A percentile compares a stretch with the other conserved stretches of the same genome.
These are phyloP conservation scores for Phaffia rhodozyma DNA, from an alignment of 1,284 basidiomycete species.

Conservation along the genomic window DNA sequence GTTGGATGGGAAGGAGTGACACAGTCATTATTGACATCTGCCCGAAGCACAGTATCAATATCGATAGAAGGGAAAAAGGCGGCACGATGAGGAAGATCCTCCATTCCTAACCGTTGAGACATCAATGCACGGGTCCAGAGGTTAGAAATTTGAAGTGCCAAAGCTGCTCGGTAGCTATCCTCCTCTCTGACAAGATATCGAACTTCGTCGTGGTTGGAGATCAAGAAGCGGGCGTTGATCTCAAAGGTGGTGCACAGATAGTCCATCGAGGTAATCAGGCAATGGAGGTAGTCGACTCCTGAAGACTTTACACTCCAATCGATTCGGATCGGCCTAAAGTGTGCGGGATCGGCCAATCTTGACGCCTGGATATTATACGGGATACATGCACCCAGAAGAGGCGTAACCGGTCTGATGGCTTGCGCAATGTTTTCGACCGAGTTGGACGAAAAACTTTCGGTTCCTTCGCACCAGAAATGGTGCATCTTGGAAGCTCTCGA, in stretches of 20 bases:
- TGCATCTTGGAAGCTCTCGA: constrained; percentile 46
- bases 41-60: constrained; percentile 77
- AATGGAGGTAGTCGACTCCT: constrained; percentile 93
- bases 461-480: constrained; percentile 81
- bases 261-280: constrained; percentile 91
- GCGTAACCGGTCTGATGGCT: constrained; percentile 75
- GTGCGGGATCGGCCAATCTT: constrained; percentile 49
- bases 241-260: constrained; percentile 67
- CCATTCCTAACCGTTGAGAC: constrained; percentile 85
- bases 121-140: constrained; percentile 90
- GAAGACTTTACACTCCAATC: constrained; percentile 99
- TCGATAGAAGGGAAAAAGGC: constrained; percentile 97
- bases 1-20: constrained; percentile 81
- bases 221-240: constrained; percentile 83
- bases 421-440: constrained; percentile 91
- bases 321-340: constrained; percentile 91
- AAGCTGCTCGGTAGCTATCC: constrained; percentile 72
- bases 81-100: constrained; percentile 83
- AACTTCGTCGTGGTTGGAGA: constrained; percentile 94
- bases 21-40: constrained; percentile 93
- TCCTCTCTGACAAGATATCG: constrained; percentile 81
- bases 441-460: constrained; percentile 97
- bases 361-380: constrained; percentile 29
- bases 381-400: constrained; percentile 78
- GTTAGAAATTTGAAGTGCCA: constrained; percentile 90